These are phyloP conservation scores for Yamadazyma membranifaciens DNA, from an alignment of 1,139 yeast genomes.

Conservation along the genomic window DNA sequence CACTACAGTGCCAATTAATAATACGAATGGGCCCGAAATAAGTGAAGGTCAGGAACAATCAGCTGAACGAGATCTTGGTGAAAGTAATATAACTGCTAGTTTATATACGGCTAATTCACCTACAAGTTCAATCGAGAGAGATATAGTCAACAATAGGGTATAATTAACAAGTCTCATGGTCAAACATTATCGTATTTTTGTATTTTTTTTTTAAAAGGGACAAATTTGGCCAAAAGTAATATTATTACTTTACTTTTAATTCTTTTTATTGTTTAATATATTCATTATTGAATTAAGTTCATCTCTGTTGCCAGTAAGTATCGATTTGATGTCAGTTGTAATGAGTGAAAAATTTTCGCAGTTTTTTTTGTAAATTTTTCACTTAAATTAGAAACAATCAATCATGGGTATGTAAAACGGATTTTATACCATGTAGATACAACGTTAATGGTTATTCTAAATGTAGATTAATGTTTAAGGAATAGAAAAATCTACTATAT, in stretches of 20 bases:
- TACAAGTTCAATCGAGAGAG: slow-evolving; percentile 12
- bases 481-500: too few species aligned
- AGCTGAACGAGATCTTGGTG: slow-evolving; percentile 4
- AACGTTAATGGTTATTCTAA: too few species aligned
- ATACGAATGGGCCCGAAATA: not conserved
- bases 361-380: slow-evolving; percentile 5
- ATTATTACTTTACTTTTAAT: not conserved
- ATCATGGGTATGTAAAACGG: slow-evolving; percentile 8
- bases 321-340: slow-evolving; percentile 1
- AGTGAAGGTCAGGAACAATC: too few species aligned
- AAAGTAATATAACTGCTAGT: slow-evolving; percentile 1
- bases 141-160: slow-evolving; percentile 29
- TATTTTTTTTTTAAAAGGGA: too few species aligned
- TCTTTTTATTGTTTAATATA: not conserved
- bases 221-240: too few species aligned
- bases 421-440: too few species aligned
- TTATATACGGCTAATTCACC: slow-evolving; percentile 6
- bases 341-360: slow-evolving; percentile 11
- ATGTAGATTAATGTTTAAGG: too few species aligned
- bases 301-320: too few species aligned
- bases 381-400: not conserved
- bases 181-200: too few species aligned
- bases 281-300: too few species aligned
- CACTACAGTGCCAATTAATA: too few species aligned
- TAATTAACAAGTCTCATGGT: slow-evolving; percentile 8